These are phyloP conservation scores for Helminthosporium solani DNA, from an alignment of 2,329 filamentous ascomycete species.

Conservation along the genomic window DNA sequence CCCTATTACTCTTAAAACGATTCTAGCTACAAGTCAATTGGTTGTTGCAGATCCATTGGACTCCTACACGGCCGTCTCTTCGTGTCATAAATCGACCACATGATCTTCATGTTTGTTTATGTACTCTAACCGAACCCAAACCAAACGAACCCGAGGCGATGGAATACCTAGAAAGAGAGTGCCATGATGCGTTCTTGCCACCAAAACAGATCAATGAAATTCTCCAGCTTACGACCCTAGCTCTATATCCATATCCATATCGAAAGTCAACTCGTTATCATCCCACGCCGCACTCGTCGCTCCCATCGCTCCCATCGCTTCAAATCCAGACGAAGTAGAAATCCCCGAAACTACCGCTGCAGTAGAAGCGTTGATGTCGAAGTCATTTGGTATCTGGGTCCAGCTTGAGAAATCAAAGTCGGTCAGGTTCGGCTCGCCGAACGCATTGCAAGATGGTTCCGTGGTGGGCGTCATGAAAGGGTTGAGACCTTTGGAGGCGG, in stretches of 20 bases:
- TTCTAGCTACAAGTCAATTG: too few species aligned
- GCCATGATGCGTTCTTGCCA: too few species aligned
- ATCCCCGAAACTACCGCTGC: conserved; percentile 18
- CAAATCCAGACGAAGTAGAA: conserved; percentile 14
- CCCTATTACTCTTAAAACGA: too few species aligned
- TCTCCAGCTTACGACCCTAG: background rate
- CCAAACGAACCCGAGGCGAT: too few species aligned
- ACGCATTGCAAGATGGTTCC: conserved; percentile 10
- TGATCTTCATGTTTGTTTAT: too few species aligned
- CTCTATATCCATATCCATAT: conserved; percentile 34
- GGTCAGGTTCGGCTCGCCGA: conserved; percentile 6
- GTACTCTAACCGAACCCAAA: too few species aligned
- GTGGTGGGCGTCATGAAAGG: conserved; percentile 12
- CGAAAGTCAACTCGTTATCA: conserved; percentile 33
- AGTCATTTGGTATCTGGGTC: conserved; percentile 27
- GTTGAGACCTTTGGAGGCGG: background rate
- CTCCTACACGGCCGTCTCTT: too few species aligned
- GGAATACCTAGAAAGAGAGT: too few species aligned
- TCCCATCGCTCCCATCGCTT: conserved; percentile 8
- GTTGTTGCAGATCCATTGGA: too few species aligned
- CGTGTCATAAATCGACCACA: too few species aligned
- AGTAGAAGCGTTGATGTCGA: conserved; percentile 26
- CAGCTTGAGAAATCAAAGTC: conserved; percentile 30
- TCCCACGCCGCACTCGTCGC: conserved; percentile 23
- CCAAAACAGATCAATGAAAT: too few species aligned